phyloP scores from a whole-genome alignment of 164 flowering plant genomes.

The Stephania japonica region DNA sequence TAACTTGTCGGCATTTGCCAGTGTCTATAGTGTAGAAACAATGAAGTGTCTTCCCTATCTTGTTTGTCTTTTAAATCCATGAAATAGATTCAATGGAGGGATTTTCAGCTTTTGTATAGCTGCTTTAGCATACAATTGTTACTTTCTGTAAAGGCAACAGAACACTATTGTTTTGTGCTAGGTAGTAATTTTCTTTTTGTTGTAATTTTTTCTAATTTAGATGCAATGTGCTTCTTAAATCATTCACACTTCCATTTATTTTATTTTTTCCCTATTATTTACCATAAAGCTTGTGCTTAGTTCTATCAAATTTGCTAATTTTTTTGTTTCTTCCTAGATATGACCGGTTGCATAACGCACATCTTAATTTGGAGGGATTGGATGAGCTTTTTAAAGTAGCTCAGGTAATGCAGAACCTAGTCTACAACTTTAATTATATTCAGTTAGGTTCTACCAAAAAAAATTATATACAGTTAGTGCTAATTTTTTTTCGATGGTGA shows the following conservation, averaged over 20 bases:
- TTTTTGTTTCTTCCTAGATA: slow-evolving; percentile 47
- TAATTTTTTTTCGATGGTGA: neutral
- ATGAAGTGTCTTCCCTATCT: too few species aligned
- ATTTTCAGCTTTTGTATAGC: too few species aligned
- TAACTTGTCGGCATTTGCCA: too few species aligned
- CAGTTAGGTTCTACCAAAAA: too few species aligned
- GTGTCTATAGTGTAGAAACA: too few species aligned
- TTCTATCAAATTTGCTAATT: neutral
- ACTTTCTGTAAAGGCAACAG: too few species aligned
- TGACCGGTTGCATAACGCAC: slow-evolving; percentile 95
- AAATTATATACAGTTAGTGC: neutral
- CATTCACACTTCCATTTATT: neutral
- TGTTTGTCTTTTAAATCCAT: too few species aligned
- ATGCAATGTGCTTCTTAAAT: neutral
- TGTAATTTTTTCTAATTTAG: neutral
- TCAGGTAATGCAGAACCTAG: slow-evolving; percentile 48
- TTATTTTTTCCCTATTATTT: neutral
- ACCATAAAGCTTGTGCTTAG: neutral
- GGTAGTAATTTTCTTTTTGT: too few species aligned
- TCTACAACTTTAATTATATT: neutral
- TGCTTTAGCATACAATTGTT: too few species aligned
- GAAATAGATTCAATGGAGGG: too few species aligned
- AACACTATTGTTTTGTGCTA: neutral
- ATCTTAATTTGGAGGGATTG: slow-evolving; percentile 82
- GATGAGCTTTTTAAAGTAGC: slow-evolving; percentile 95